These are phyloP conservation scores for Brassica napus DNA, from an alignment of 345 rosid species.

Conservation along the genomic window DNA sequence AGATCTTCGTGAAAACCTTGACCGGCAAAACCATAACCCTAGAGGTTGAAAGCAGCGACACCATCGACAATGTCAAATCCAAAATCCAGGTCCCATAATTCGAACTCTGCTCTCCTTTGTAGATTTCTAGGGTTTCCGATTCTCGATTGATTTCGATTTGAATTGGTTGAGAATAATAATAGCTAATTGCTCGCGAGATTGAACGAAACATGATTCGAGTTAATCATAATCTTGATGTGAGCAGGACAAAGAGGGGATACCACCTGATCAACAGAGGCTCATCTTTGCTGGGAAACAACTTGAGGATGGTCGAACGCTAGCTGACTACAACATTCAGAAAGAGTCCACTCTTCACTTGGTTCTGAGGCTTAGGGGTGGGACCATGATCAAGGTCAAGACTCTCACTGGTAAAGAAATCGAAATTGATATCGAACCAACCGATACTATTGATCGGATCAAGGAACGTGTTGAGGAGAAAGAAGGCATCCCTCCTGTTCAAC, in stretches of 20 bases:
- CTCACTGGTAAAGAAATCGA: slow-evolving; percentile 94
- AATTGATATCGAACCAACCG: slow-evolving; percentile 89
- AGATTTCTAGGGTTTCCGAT: slow-evolving; percentile 14
- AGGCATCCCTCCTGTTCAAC: slow-evolving; percentile 98
- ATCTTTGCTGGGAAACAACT: slow-evolving; percentile 93
- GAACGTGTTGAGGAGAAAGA: slow-evolving; percentile 94
- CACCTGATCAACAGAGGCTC: slow-evolving; percentile 91
- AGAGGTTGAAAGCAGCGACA: slow-evolving; percentile 60
- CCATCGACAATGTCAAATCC: slow-evolving; percentile 58
- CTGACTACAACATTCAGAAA: slow-evolving; percentile 85
- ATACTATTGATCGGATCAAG: slow-evolving; percentile 91
- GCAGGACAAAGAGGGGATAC: slow-evolving; percentile 94
- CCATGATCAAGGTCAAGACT: slow-evolving; percentile 95
- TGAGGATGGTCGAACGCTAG: slow-evolving; percentile 93
- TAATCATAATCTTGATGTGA: not conserved
- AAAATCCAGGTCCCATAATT: slow-evolving; percentile 49
- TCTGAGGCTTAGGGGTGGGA: slow-evolving; percentile 93
- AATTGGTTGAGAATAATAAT: not conserved
- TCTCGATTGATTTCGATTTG: not conserved
- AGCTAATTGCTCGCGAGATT: not conserved
- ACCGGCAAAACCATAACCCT: slow-evolving; percentile 61
- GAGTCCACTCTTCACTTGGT: slow-evolving; percentile 93
- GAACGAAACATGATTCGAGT: not conserved
- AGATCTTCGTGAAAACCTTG: slow-evolving; percentile 61
- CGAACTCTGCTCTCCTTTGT: not conserved